These are phyloP conservation scores for Neonothopanus nambi DNA, from an alignment of 1,284 basidiomycete genomes.

Conservation along the genomic window DNA sequence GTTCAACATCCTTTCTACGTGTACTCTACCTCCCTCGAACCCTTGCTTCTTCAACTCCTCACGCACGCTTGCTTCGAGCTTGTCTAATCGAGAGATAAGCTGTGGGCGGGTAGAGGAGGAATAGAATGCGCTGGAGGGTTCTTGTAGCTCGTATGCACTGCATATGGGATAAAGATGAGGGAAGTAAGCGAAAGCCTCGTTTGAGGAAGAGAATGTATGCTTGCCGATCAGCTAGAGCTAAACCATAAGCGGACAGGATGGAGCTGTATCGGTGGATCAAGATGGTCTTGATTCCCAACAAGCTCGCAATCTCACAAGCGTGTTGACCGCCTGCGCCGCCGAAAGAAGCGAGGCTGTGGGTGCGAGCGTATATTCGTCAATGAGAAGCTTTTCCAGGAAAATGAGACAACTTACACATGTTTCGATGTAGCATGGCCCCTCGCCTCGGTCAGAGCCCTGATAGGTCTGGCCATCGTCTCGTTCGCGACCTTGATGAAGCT, in stretches of 20 bases:
- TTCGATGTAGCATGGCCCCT: constrained; percentile 82
- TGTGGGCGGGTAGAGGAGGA: constrained; percentile 50
- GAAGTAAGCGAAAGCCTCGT: too few species aligned
- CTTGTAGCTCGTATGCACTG: constrained; percentile 84
- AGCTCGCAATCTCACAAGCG: constrained; percentile 82
- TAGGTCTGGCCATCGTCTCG: constrained; percentile 92
- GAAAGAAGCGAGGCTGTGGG: constrained; percentile 75
- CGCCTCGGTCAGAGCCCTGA: constrained; percentile 89
- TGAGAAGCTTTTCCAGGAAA: background rate
- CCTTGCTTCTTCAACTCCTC: constrained; percentile 76
- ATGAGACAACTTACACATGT: constrained; percentile 64
- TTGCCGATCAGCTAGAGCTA: constrained; percentile 85
- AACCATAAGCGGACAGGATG: constrained; percentile 88
- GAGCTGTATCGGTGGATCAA: constrained; percentile 86
- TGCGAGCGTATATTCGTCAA: background rate
- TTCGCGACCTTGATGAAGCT: constrained; percentile 94
- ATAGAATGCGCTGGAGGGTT: constrained; percentile 81
- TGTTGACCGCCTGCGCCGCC: constrained; percentile 93
- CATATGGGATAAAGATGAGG: background rate
- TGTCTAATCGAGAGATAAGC: constrained; percentile 67
- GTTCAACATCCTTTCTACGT: constrained; percentile 83
- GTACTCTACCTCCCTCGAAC: constrained; percentile 70
- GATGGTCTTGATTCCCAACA: constrained; percentile 82
- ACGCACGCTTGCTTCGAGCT: constrained; percentile 62
- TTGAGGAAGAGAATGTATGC: constrained; percentile 19